Base-by-base conservation (phyloP, 345 rosid species). In the Dipteronia sinensis region DNA sequence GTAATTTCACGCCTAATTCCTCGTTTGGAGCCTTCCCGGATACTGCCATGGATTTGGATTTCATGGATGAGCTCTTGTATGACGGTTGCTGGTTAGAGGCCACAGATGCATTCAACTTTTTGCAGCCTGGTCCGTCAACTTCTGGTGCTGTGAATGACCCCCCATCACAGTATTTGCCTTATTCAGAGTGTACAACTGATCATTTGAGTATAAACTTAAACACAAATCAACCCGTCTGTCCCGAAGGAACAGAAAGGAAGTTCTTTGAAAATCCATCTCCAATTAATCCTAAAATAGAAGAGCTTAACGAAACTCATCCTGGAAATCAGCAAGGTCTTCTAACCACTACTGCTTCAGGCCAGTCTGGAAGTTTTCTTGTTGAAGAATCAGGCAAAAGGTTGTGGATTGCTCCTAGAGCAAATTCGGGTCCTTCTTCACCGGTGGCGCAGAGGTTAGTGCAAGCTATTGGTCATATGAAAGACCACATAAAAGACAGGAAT, bases 21-120 rank as follows among this genome's bases (percentile, higher is more conserved):
- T 51, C 82, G 53, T 75, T 81, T 22, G 88, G 85, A 75, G 82
- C 74, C 80, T 83, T 88, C 75, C 76, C 84, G 12, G 91, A 83
- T 34, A 66, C 88, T 58, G 83, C 91, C 82, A 86, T 92, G 94
- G 97, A 95, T 86, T 86, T 95, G 85, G 94, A 93, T 85, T 89
- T 91, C 78, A 86, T 95, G 94, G 94, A 95, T 79, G 90, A 95
- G 78, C 91, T 93, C 76, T 87, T 93, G 86, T 82, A 81, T 68
- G 96, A 90, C 77, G 93, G 98, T 42, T 90, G 97, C 85, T 92
- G 95, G 93, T 59, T 93, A 44, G 91, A 92, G 90, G 81, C 93
- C 69, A 80, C 87, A 6, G 91, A 88, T 81, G 83, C 80, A 47
- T 78, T 82, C 25, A 78, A 78, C 82, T 68, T 84, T 61, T 71